phyloP scores from a whole-genome alignment of 495 filamentous ascomycete genomes.

The Xylaria bambusicola region DNA sequence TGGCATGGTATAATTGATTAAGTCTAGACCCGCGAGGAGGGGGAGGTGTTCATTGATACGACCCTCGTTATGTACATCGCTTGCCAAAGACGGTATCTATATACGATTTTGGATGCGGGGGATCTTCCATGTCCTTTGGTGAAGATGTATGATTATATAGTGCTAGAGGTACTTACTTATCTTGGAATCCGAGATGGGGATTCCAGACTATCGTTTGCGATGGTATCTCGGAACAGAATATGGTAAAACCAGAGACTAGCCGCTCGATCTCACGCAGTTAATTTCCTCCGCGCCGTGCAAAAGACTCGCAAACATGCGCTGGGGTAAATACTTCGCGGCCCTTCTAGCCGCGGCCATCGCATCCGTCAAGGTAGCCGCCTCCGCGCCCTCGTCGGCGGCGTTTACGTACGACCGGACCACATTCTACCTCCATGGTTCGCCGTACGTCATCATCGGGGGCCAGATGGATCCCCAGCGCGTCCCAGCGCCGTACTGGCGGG shows the following conservation, averaged over 20 bases:
- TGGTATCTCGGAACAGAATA: neutral
- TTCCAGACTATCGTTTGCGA: neutral
- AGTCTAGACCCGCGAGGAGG: neutral
- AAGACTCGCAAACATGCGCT: conserved; percentile 4
- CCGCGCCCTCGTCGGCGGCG: neutral
- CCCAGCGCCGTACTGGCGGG: conserved; percentile 44
- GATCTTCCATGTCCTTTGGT: no score
- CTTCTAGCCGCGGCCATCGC: neutral
- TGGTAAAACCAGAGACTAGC: no score
- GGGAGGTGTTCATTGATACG: neutral
- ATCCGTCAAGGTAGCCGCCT: neutral
- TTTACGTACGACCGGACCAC: conserved; percentile 35
- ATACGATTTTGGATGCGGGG: conserved; percentile 5
- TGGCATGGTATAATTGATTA: conserved; percentile 5
- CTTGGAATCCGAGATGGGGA: no score
- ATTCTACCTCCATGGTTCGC: conserved; percentile 46
- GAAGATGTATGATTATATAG: no score
- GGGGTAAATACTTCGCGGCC: conserved; percentile 3
- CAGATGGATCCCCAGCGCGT: conserved; percentile 55
- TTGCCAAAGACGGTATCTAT: neutral
- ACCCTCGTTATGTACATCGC: conserved; percentile 5
- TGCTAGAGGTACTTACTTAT: no score
- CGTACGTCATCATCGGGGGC: conserved; percentile 48
- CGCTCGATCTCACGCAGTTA: no score
- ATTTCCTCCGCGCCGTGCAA: neutral